Evolutionary conservation across 164 flowering plant species (phyloP).

Genomic region (Brasenia schreberi): DNA sequence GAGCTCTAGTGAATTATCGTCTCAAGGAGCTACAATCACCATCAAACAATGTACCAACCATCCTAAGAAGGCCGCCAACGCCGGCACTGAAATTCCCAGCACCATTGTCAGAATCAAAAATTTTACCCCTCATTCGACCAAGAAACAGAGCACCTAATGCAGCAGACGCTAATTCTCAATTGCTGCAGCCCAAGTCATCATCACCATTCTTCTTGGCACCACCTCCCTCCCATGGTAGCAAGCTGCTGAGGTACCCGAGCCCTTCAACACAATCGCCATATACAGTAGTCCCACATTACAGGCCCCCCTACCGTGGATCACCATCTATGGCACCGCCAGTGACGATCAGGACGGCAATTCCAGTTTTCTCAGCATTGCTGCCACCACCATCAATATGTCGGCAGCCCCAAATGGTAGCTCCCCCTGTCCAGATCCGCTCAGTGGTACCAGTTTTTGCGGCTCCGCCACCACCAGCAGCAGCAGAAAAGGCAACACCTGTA

Average conservation of each 20-base stretch:
- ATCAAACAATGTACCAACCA: slow-evolving; percentile 25
- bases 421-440: slow-evolving; percentile 26
- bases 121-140: slow-evolving; percentile 66
- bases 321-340: slow-evolving; percentile 62
- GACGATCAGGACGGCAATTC: slow-evolving; percentile 65
- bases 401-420: slow-evolving; percentile 23
- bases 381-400: slow-evolving; percentile 22
- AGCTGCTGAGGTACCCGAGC: slow-evolving; percentile 38
- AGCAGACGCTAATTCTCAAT: slow-evolving; percentile 10
- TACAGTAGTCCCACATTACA: slow-evolving; percentile 45
- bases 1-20: slow-evolving; percentile 66
- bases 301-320: slow-evolving; percentile 34
- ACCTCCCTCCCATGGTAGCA: slow-evolving; percentile 8
- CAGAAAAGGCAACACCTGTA: background rate
- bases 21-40: slow-evolving; percentile 52
- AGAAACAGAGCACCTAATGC: slow-evolving; percentile 21
- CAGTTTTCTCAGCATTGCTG: slow-evolving; percentile 75
- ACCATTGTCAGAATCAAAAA: slow-evolving; percentile 49
- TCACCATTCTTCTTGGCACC: slow-evolving; percentile 7
- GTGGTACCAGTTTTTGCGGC: slow-evolving; percentile 26
- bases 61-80: slow-evolving; percentile 39
- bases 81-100: slow-evolving; percentile 43
- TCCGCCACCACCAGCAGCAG: background rate
- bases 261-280: slow-evolving; percentile 58
- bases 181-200: slow-evolving; percentile 5